Base-by-base conservation (phyloP, 805 yeast genomes). In the Nadsonia fulvescens region DNA sequence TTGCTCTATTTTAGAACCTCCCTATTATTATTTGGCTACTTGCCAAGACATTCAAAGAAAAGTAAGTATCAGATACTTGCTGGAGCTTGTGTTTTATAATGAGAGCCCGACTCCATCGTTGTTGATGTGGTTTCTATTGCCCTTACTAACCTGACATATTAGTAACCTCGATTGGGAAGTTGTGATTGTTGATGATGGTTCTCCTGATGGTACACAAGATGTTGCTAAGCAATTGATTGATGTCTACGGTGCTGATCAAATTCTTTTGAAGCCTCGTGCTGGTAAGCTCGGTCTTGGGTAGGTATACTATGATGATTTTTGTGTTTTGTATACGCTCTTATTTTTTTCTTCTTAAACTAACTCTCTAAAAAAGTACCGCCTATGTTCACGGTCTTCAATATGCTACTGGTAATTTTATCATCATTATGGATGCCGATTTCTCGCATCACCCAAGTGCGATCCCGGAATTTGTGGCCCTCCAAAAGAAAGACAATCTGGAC, bases 391-490 rank as follows among this genome's bases (percentile, higher is more conserved):
- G 82, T 1, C 60, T 74, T 37, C 61, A 75, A 45, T 70, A 42
- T 38, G 79, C 64, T 25, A 65, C 72, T 12, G 86, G 86, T 24
- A 63, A 75, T 49, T 74, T 60, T 46, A 82, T 74, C 25, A 66
- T 74, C 35, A 74, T 75, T 38, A 74, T 74, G 86, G 86, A 74
- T 44, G 86, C 86, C 10, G 86, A 74, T 46, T 74, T 75, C 52
- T 70, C 79, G 5, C 86, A 74, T 47, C 81, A 71, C 29, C 86
- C 86, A 13, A 71, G 68, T 38, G 75, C 82, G 15, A 74, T 74
- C 47, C 86, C 83, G 5, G 56, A 70, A 45, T 73, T 74, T 46
- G 73, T 75, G 41, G 61, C 59, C 28, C 66, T 67, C 44, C 86
- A 75, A 34, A 42, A 47, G 36, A 39, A 42, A 27, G 40, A 40